Evolutionary conservation across 208 protist species (phyloP).

Genomic region (Acanthamoeba sp.): DNA sequence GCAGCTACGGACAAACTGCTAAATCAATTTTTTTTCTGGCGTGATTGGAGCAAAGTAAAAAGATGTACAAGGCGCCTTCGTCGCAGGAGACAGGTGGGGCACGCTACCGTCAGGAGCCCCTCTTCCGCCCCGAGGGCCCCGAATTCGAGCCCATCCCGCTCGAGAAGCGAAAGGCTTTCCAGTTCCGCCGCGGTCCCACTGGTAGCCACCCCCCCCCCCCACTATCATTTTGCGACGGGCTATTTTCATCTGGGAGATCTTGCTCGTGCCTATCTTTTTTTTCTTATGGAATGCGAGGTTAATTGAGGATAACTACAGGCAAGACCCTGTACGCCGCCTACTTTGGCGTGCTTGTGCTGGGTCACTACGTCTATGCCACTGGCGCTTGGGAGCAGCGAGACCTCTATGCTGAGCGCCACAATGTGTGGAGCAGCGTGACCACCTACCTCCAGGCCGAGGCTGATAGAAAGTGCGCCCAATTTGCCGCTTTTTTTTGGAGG

Average conservation of each 20-base stretch:
- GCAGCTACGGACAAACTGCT: too few species aligned
- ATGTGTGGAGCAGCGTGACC: not conserved
- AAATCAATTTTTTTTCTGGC: too few species aligned
- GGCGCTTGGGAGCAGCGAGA: slow-evolving; percentile 4
- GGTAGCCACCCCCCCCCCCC: not conserved
- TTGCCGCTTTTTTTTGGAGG: too few species aligned
- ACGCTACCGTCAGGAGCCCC: slow-evolving; percentile 6
- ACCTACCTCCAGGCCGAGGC: slow-evolving; percentile 56
- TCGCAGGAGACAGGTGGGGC: not conserved
- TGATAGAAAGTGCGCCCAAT: slow-evolving; percentile 41
- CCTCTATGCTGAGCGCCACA: slow-evolving; percentile 39
- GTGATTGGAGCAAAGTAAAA: too few species aligned
- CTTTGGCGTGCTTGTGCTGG: not conserved
- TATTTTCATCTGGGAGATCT: not conserved
- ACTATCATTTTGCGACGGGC: not conserved
- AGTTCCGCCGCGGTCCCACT: not conserved
- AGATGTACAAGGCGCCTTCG: too few species aligned
- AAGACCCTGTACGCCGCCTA: slow-evolving; percentile 9
- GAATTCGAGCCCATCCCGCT: slow-evolving; percentile 60
- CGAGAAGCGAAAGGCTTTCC: slow-evolving; percentile 28
- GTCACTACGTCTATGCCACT: slow-evolving; percentile 35
- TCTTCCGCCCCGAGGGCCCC: slow-evolving; percentile 30
- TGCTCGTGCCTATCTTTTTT: not conserved
- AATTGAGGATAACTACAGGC: not conserved
- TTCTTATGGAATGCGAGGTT: not conserved